These are phyloP conservation scores for Trametes coccinea DNA, from an alignment of 768 basidiomycete species.

Conservation along the genomic window DNA sequence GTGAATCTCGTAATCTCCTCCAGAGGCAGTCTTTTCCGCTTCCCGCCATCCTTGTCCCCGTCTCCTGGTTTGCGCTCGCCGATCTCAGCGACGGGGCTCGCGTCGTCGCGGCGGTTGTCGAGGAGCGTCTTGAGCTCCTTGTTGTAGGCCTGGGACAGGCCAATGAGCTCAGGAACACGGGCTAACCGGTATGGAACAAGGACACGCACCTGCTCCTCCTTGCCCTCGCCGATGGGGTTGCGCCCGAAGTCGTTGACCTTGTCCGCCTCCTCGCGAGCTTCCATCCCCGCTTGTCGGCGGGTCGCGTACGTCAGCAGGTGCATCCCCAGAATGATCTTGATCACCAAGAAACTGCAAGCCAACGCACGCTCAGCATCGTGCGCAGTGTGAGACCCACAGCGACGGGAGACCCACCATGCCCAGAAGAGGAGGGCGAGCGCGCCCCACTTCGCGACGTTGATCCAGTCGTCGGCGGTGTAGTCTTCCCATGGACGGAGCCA, in stretches of 20 bases:
- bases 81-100: slow-evolving; percentile 65
- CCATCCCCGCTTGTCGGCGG: slow-evolving; percentile 72
- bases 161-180: background rate
- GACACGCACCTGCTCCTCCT: slow-evolving; percentile 71
- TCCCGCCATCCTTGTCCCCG: slow-evolving; percentile 34
- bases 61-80: slow-evolving; percentile 48
- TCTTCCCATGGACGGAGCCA: slow-evolving; percentile 45
- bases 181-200: background rate
- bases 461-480: slow-evolving; percentile 47
- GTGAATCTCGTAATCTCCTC: slow-evolving; percentile 93
- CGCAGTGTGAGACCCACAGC: background rate
- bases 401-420: slow-evolving; percentile 68
- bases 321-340: slow-evolving; percentile 93
- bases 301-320: slow-evolving; percentile 85
- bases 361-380: background rate
- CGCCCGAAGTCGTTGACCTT: slow-evolving; percentile 84
- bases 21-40: slow-evolving; percentile 65
- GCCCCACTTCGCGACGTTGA: slow-evolving; percentile 63
- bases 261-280: slow-evolving; percentile 72
- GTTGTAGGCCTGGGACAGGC: slow-evolving; percentile 65
- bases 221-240: slow-evolving; percentile 89
- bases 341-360: slow-evolving; percentile 62
- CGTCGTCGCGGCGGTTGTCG: slow-evolving; percentile 70
- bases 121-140: slow-evolving; percentile 74
- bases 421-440: slow-evolving; percentile 71